Evolutionary conservation across 129 eudicot species (phyloP).

Genomic region (Escallonia herrerae): DNA sequence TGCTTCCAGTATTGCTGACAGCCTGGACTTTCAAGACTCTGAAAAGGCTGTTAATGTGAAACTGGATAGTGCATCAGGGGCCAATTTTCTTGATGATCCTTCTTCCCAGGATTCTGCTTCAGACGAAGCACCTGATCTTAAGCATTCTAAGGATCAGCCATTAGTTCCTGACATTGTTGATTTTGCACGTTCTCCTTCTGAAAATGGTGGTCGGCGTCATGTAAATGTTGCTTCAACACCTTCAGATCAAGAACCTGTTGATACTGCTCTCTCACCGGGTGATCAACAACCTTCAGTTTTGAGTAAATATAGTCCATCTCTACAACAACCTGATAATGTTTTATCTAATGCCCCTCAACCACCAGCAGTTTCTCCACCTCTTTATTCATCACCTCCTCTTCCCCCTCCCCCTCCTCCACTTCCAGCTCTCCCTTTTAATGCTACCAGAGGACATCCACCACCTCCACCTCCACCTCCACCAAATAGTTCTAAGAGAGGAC

Average conservation of each 20-base stretch:
- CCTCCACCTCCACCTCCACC: conserved; percentile 23
- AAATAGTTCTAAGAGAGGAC: no score
- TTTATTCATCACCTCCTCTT: conserved; percentile 6
- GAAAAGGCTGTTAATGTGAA: conserved; percentile 43
- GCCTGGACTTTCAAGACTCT: conserved; percentile 77
- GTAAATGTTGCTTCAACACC: conserved; percentile 18
- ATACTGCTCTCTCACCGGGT: conserved; percentile 3
- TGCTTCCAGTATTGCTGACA: conserved; percentile 84
- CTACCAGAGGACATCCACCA: conserved; percentile 11
- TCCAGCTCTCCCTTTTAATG: conserved; percentile 6
- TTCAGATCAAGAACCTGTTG: conserved; percentile 22
- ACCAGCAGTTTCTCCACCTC: conserved; percentile 7
- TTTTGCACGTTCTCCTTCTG: conserved; percentile 22
- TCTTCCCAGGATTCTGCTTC: conserved; percentile 42
- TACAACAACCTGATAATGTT: conserved; percentile 10
- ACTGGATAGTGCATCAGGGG: conserved; percentile 18
- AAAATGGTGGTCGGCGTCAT: conserved; percentile 23
- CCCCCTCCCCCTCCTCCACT: conserved; percentile 15
- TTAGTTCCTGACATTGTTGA: conserved; percentile 21
- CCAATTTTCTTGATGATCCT: conserved; percentile 51
- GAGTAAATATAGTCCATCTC: conserved; percentile 17
- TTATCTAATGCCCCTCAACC: conserved; percentile 6
- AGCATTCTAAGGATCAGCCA: conserved; percentile 29
- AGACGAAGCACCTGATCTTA: conserved; percentile 48
- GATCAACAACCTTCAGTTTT: conserved; percentile 6